phyloP scores from a whole-genome alignment of 352 stramenopile species.

The Pythium scleroteichum region DNA sequence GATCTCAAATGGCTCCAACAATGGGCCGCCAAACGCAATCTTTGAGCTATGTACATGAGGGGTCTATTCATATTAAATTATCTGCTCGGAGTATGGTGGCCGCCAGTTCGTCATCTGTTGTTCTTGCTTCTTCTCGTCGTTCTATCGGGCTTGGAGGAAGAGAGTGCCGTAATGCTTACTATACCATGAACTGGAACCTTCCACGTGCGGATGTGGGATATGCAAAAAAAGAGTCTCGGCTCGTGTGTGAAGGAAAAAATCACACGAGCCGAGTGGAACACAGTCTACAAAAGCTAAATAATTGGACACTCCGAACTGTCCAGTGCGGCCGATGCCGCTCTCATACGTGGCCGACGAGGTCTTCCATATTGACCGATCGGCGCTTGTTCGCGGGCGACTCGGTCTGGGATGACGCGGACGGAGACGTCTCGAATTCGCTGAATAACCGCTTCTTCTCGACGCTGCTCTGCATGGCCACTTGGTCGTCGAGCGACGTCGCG shows the following conservation, averaged over 20 bases:
- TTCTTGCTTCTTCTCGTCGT: conserved; percentile 5
- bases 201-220: background rate
- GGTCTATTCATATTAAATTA: conserved; percentile 21
- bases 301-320: background rate
- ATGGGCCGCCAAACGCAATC: conserved; percentile 48
- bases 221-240: conserved; percentile 1
- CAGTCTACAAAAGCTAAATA: conserved; percentile 34
- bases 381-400: conserved; percentile 41
- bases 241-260: background rate
- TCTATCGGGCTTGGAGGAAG: conserved; percentile 10
- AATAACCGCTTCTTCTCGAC: conserved; percentile 69
- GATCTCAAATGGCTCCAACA: conserved; percentile 75
- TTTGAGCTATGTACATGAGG: background rate
- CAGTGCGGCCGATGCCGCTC: background rate
- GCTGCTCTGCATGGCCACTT: conserved; percentile 17
- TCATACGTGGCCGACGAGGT: conserved; percentile 35
- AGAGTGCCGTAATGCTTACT: conserved; percentile 8
- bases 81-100: background rate
- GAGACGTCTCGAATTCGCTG: conserved; percentile 33
- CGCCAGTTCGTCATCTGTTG: background rate
- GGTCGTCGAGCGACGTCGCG: conserved; percentile 26
- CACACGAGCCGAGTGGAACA: conserved; percentile 3
- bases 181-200: conserved; percentile 13
- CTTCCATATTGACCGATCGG: conserved; percentile 41
- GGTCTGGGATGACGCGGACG: conserved; percentile 6